Base-by-base conservation (phyloP, 2,329 filamentous ascomycete species). In the Trichoderma polysporum region DNA sequence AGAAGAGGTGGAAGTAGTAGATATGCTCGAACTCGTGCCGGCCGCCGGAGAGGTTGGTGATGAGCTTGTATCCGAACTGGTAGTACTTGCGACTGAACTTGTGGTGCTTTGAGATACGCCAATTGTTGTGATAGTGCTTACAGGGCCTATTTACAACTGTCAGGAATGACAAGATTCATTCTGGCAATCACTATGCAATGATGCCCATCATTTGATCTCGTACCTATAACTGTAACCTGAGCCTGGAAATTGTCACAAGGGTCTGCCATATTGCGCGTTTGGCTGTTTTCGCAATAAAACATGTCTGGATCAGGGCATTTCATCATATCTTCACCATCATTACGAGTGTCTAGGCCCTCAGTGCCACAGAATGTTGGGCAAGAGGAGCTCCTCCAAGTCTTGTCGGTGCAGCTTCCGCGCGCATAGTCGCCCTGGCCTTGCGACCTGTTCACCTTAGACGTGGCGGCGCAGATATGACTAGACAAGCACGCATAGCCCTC, bases 401-500 rank as follows among this genome's bases (percentile, higher is more conserved):
- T 64, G 61, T 79, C 76, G 1, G 77, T 79, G 41, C 78, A 80
- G 35, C 74, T 72, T 10, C 76, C 77, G 8, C 78, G 74, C 3
- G 76, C 74, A 27, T 71, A 78, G 7, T 69, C 61, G 2, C 5
- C 71, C 71, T 0, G 66, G 60, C 57, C 72, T 70, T 69, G 64
- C 10, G 74, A 47, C 61, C 73, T 70, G 6, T 71, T 58, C 0
- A 69, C 75, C 1, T 74, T 76, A 4, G 75, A 70, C 70, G n/a
- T 71, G 66, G 68, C 78, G n/a, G n/a, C n/a, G n/a, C n/a, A 80
- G 5, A 80, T 69, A 29, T 71, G 71, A 67, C 77, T 78, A 33
- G 72, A 75, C 2, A 78, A 69, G 65, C 78, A 80, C 1, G 77
- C 77, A 53, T 75, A 79, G 8, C 75, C 76, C n/a, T 74, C 72